phyloP scores from a whole-genome alignment of 805 yeast species.

The Saccharomycopsis amapae region DNA sequence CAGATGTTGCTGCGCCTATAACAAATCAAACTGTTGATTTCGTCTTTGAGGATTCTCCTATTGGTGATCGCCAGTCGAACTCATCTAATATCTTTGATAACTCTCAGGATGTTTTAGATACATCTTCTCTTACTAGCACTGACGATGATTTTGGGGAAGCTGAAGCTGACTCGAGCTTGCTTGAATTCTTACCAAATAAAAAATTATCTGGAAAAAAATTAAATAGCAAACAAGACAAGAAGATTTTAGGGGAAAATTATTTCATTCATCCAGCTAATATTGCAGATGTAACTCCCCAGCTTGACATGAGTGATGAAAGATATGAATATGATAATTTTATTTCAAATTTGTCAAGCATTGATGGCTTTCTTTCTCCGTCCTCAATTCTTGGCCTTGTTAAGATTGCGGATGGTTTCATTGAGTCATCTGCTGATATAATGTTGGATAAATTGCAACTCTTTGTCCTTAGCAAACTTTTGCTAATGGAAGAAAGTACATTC shows the following conservation, averaged over 20 bases:
- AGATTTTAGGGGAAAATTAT: conserved; percentile 11
- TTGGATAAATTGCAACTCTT: conserved; percentile 63
- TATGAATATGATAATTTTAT: conserved; percentile 50
- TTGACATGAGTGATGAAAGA: conserved; percentile 30
- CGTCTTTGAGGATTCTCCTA: conserved; percentile 33
- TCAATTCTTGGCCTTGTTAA: conserved; percentile 35
- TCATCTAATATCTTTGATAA: conserved; percentile 3
- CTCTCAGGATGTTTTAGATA: conserved; percentile 20
- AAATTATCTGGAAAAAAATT: conserved; percentile 1
- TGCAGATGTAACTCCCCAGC: conserved; percentile 11
- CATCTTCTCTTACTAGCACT: conserved; percentile 19
- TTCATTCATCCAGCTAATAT: conserved; percentile 1
- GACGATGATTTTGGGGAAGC: conserved; percentile 16
- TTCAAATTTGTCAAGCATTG: conserved; percentile 45
- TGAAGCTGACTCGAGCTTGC: conserved; percentile 4
- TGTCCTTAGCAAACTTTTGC: conserved; percentile 40
- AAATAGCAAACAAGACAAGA: neutral
- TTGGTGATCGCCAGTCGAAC: conserved; percentile 19
- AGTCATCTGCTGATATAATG: conserved; percentile 38
- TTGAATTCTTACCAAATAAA: conserved; percentile 20
- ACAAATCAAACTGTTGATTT: conserved; percentile 40
- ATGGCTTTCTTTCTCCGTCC: conserved; percentile 40
- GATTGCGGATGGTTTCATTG: conserved; percentile 31
- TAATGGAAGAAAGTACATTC: conserved; percentile 29
- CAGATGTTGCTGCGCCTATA: conserved; percentile 56